A percentile compares a stretch with the other conserved stretches of the same genome.
These are phyloP conservation scores for Oryza officinalis DNA, from an alignment of 176 grass and related monocot genomes.

Conservation along the genomic window DNA sequence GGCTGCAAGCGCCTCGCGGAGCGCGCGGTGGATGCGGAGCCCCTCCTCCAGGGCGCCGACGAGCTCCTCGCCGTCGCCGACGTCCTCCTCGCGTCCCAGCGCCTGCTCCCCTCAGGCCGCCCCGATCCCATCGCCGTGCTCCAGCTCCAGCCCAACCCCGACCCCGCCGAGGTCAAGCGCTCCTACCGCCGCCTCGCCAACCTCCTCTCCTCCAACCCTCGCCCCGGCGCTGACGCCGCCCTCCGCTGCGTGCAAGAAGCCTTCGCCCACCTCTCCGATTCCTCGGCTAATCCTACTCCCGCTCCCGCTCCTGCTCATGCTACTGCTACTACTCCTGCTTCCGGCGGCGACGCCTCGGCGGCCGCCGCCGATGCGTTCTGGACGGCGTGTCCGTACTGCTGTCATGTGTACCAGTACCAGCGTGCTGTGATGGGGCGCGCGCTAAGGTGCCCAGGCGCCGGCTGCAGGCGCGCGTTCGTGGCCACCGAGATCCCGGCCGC, in stretches of 20 bases:
- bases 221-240: constrained; percentile 61
- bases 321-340: constrained; percentile 21
- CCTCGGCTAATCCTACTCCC: not conserved
- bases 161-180: constrained; percentile 44
- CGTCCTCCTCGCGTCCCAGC: constrained; percentile 89
- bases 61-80: constrained; percentile 87
- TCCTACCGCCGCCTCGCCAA: constrained; percentile 67
- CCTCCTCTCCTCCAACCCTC: constrained; percentile 64
- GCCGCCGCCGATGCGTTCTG: constrained; percentile 61
- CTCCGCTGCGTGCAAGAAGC: constrained; percentile 65
- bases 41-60: constrained; percentile 73
- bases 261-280: constrained; percentile 62
- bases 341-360: constrained; percentile 4
- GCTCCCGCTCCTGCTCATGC: not conserved
- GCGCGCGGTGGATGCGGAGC: constrained; percentile 76
- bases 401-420: constrained; percentile 74
- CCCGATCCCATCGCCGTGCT: constrained; percentile 74
- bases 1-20: constrained; percentile 93
- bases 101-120: constrained; percentile 63
- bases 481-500: constrained; percentile 64
- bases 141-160: constrained; percentile 40
- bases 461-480: constrained; percentile 61
- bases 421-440: constrained; percentile 52
- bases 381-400: constrained; percentile 88
- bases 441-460: constrained; percentile 70